Evolutionary conservation across 1,284 basidiomycete species (phyloP).

Genomic region (Moesziomyces sp.): DNA sequence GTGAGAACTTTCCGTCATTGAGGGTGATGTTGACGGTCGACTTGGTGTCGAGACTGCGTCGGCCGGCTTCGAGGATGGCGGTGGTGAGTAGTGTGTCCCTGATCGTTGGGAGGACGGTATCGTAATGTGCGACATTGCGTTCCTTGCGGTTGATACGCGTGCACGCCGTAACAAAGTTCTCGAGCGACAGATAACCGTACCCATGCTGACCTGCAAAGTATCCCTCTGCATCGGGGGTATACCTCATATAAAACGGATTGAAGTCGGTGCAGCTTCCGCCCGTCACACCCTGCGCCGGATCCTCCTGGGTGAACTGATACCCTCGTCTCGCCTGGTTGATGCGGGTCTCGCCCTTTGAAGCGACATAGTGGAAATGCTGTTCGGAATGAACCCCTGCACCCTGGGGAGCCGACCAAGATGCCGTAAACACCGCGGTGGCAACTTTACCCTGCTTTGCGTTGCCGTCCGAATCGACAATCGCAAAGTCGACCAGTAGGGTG

Average conservation of each 20-base stretch:
- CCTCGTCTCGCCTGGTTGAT: constrained; percentile 93
- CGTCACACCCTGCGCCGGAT: constrained; percentile 79
- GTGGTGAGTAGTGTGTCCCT: constrained; percentile 87
- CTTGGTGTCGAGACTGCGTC: constrained; percentile 87
- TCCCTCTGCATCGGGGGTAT: constrained; percentile 87
- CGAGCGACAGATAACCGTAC: constrained; percentile 87
- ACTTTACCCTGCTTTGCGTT: constrained; percentile 71
- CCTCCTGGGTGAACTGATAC: constrained; percentile 86
- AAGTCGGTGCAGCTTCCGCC: constrained; percentile 69
- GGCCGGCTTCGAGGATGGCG: constrained; percentile 88
- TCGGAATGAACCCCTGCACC: constrained; percentile 77
- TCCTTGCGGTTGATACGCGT: constrained; percentile 76
- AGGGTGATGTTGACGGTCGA: constrained; percentile 80
- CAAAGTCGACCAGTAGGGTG: constrained; percentile 91
- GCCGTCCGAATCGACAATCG: constrained; percentile 75
- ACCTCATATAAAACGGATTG: constrained; percentile 96
- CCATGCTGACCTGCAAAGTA: constrained; percentile 92
- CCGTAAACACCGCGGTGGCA: constrained; percentile 88
- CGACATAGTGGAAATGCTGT: constrained; percentile 79
- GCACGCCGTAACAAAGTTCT: constrained; percentile 81
- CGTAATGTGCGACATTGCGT: constrained; percentile 76
- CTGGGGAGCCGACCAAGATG: constrained; percentile 71
- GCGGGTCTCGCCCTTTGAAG: constrained; percentile 80
- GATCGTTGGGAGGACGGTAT: constrained; percentile 85
- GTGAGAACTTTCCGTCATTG: constrained; percentile 75